Evolutionary conservation across 352 stramenopile genomes (phyloP), one percentile per base, ranked within the genome.

Genomic region (Halophytophthora polymorphica): DNA sequence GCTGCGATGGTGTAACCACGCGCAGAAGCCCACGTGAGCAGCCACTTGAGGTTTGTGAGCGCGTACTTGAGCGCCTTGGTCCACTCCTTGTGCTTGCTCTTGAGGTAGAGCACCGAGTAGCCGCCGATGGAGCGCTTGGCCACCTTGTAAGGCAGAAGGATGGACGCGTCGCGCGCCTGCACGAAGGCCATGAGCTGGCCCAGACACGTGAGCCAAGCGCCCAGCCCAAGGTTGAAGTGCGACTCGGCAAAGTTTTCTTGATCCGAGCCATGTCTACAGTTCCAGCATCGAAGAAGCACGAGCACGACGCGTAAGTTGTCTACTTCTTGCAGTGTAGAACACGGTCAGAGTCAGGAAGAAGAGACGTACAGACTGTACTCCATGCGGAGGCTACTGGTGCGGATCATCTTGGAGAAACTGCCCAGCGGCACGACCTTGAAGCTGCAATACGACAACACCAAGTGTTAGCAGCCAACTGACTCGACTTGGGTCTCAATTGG

Each of bases 381-480:
- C 84, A 94, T 91, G 7, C 75, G 77, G 2, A 90, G 51, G 45
- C 76, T 86, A 42, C 71, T 90, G 15, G 78, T 73, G 21, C 85
- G 78, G 18, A 92, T 82, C 15, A 96, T 73, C 50, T 96, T 96
- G 28, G 85, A 95, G 18, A 89, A 89, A 54, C 80, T 96, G 0
- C 88, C 88, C 6, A 96, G 59, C 3, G 84, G 83, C 12, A 96
- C 71, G 41, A 97, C 79, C 60, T 90, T 88, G 53, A 91, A 94
- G 56, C 83, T 91, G 29, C 14, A 29, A 45, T 6, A 38, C 11
- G 46, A 64, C 48, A 43, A 23, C 21, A 11, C 38, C 10, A 48
- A 51, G 12, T 23, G 35, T 44, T 53, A 34, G 25, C 13, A 39
- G 28, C 51, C 22, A 64, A 36, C 23, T 46, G 5, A 15, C 40